phyloP scores from a whole-genome alignment of 78 protist species.

The Abeoforma whisleri region DNA sequence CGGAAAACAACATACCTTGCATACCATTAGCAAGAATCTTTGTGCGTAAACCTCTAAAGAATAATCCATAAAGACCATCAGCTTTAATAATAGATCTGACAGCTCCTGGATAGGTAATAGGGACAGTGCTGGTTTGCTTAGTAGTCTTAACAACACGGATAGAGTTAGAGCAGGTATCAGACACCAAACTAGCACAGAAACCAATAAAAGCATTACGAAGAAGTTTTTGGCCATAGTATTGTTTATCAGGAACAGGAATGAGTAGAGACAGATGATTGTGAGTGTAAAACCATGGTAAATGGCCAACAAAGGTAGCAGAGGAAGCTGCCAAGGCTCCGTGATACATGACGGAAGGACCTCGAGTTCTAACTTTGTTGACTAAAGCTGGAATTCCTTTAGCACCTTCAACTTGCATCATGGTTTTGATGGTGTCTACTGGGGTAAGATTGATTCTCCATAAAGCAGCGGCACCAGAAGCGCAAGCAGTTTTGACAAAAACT shows the following conservation, averaged over 20 bases:
- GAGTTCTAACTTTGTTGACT: not conserved
- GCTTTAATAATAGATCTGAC: conserved; percentile 11
- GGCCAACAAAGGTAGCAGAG: conserved; percentile 52
- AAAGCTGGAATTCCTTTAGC: conserved; percentile 19
- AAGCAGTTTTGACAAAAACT: conserved; percentile 55
- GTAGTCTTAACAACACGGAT: conserved; percentile 71
- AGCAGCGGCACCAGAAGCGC: conserved; percentile 64
- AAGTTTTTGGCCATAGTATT: not conserved
- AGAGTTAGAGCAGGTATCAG: conserved; percentile 67
- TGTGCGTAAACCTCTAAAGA: conserved; percentile 63
- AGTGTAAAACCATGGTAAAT: conserved; percentile 72
- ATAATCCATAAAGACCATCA: conserved; percentile 63
- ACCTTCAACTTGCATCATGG: conserved; percentile 63
- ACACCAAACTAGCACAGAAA: conserved; percentile 58
- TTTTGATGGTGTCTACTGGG: conserved; percentile 71
- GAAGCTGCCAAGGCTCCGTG: conserved; percentile 60
- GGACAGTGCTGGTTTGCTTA: conserved; percentile 31
- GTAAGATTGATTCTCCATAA: conserved; percentile 56
- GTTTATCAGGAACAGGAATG: conserved; percentile 38
- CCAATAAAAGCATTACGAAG: conserved; percentile 62
- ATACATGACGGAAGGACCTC: conserved; percentile 51
- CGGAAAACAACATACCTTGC: conserved; percentile 68
- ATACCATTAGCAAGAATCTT: conserved; percentile 62
- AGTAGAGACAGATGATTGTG: conserved; percentile 50
- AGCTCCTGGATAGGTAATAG: conserved; percentile 34